phyloP scores from a whole-genome alignment of 306 rosid species.

The Quercus wislizeni region DNA sequence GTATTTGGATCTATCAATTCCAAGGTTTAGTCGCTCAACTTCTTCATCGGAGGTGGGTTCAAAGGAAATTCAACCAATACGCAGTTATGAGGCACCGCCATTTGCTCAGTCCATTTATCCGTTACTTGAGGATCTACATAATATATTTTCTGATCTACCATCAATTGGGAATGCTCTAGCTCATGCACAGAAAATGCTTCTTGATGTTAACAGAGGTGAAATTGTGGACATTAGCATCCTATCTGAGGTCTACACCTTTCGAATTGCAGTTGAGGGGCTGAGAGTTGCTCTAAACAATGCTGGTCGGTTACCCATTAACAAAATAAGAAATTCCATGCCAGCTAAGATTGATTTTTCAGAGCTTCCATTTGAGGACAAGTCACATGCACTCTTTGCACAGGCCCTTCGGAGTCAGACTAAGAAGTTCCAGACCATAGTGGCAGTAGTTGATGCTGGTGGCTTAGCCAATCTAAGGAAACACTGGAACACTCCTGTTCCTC shows the following conservation, averaged over 20 bases:
- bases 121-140: conserved; percentile 60
- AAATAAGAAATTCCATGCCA: conserved; percentile 18
- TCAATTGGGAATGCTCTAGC: conserved; percentile 65
- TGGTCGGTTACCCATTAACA: conserved; percentile 36
- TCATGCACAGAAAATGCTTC: conserved; percentile 64
- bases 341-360: conserved; percentile 42
- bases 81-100: conserved; percentile 49
- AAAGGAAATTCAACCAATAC: conserved; percentile 33
- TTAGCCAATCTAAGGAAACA: conserved; percentile 74
- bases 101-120: conserved; percentile 72
- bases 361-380: conserved; percentile 64
- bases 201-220: conserved; percentile 60
- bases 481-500: conserved; percentile 67
- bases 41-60: conserved; percentile 24
- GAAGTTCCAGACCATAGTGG: conserved; percentile 69
- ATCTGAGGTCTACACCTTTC: conserved; percentile 58
- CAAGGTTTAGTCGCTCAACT: conserved; percentile 16
- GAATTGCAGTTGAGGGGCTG: conserved; percentile 75
- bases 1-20: conserved; percentile 26
- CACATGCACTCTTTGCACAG: conserved; percentile 57
- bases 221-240: conserved; percentile 47
- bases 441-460: conserved; percentile 66
- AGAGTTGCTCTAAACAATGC: conserved; percentile 64
- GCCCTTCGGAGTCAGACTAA: conserved; percentile 60
- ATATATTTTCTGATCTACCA: conserved; percentile 53